A percentile compares a stretch with the other conserved stretches of the same genome.
These are phyloP conservation scores for Plasmodium coatneyi DNA, from an alignment of 169 alveolate genomes.

Conservation along the genomic window DNA sequence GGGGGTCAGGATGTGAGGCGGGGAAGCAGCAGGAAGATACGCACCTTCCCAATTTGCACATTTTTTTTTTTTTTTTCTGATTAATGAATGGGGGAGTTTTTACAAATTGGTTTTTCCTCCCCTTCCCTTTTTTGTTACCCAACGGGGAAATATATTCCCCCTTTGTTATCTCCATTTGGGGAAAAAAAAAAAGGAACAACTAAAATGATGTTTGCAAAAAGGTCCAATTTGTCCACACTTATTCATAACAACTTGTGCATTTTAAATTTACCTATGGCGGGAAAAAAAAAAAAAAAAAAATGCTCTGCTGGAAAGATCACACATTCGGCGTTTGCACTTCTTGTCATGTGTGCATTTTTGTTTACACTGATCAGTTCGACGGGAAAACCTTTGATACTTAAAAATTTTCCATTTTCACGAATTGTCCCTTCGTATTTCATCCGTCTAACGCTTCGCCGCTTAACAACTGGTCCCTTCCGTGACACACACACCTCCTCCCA, in stretches of 20 bases:
- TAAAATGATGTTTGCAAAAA: not conserved
- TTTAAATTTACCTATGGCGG: not conserved
- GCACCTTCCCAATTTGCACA: not conserved
- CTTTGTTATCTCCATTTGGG: not conserved
- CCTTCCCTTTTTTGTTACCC: not conserved
- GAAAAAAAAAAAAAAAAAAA: not conserved
- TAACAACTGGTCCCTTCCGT: not conserved
- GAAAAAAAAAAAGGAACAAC: not conserved
- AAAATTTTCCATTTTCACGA: not conserved
- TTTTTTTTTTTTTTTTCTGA: not conserved
- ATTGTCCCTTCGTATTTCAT: not conserved
- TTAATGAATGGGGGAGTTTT: not conserved
- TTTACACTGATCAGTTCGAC: not conserved
- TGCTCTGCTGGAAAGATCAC: not conserved
- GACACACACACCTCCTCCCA: not conserved
- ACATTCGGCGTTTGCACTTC: not conserved
- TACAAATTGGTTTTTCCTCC: not conserved
- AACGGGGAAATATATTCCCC: not conserved
- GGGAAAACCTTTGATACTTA: not conserved
- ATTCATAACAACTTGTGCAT: not conserved
- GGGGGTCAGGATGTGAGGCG: not conserved
- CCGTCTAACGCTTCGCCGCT: not conserved
- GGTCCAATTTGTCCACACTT: not conserved
- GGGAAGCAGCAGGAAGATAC: not conserved
- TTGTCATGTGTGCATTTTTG: not conserved